phyloP scores from a whole-genome alignment of 2,329 filamentous ascomycete genomes.

The Clarireedia homoeocarpa region DNA sequence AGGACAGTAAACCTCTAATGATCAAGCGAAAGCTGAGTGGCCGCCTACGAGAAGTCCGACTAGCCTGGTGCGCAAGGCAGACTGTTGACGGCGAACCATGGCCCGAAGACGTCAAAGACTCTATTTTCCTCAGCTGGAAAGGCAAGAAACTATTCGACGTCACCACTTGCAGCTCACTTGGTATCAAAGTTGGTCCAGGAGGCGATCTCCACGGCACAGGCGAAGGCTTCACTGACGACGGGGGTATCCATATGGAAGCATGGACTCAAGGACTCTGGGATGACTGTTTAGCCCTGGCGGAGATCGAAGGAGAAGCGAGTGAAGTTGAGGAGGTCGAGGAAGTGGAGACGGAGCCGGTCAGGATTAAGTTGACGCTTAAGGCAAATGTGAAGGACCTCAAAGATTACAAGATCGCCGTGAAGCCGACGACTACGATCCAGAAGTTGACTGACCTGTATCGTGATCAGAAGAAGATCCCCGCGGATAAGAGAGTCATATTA shows the following conservation, averaged over 20 bases:
- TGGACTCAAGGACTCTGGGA: conserved; percentile 61
- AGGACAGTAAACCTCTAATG: conserved; percentile 50
- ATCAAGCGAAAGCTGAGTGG: conserved; percentile 61
- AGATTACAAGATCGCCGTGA: conserved; percentile 43
- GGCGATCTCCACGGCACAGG: conserved; percentile 23
- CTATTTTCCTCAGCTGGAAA: conserved; percentile 74
- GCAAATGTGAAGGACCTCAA: conserved; percentile 38
- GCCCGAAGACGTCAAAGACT: conserved; percentile 36
- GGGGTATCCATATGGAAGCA: conserved; percentile 65
- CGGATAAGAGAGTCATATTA: conserved; percentile 49
- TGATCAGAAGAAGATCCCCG: conserved; percentile 41
- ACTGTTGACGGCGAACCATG: conserved; percentile 35
- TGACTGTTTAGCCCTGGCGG: conserved; percentile 21
- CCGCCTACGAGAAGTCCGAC: conserved; percentile 56
- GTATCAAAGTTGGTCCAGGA: conserved; percentile 42
- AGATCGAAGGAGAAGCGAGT: conserved; percentile 12
- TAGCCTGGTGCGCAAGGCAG: conserved; percentile 63
- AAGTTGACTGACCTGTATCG: conserved; percentile 58
- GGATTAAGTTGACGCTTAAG: conserved; percentile 46
- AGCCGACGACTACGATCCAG: conserved; percentile 48
- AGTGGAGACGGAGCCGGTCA: conserved; percentile 22
- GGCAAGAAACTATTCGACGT: conserved; percentile 63
- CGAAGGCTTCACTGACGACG: conserved; percentile 40
- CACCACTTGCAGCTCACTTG: conserved; percentile 64
- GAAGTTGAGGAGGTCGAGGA: conserved; percentile 16